Base-by-base conservation (phyloP, 176 grass and related monocot genomes). In the Musa troglodytarum region DNA sequence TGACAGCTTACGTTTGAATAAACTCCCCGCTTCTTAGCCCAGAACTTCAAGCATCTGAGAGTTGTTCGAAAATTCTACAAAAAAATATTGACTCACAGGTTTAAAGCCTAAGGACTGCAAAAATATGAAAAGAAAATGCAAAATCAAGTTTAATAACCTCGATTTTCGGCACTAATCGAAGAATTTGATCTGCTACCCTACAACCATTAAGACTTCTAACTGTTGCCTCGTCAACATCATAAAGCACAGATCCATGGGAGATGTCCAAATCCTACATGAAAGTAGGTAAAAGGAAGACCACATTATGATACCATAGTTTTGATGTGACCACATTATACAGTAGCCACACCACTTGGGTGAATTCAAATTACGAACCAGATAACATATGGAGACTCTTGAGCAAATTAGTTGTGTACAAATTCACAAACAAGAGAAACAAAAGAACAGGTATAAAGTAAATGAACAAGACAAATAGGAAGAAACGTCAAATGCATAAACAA, bases 181-280 rank as follows among this genome's bases (percentile, higher is more conserved):
- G 86, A 84, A 99, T 99, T 80, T 87, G 90, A 71, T 99, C 96
- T 8, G 88, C 96, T 53, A 89, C 96, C 80, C 96, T 90, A 72
- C 96, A 99, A 19, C 96, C 96, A 84, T 93, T 99, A 74, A 99
- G 90, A 88, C 96, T 99, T 74, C 86, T 86, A 64, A 94, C 88
- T 29, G 91, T 99, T 77, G 85, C 91, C 81, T 99, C 96, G 77
- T 99, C 96, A 54, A 88, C 72, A 67, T 92, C 69, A 81, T 86
- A 95, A 76, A 99, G 96, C 20, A 99, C 88, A 12, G 91, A 89
- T 66, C 80, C 84, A 75, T 95, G 82, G 20, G 96, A 99, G 68
- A 99, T 99, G 75, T 99, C 90, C 86, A 99, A 81, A 50, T 89
- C 82, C 95, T 98, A 78, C 77, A 89, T 52, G 59, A 63, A 64